Percentiles rank a stretch among this genome's conserved stretches.
Conservation (phyloP, 2,329 filamentous ascomycete species). For the Colletotrichum orbiculare region DNA sequence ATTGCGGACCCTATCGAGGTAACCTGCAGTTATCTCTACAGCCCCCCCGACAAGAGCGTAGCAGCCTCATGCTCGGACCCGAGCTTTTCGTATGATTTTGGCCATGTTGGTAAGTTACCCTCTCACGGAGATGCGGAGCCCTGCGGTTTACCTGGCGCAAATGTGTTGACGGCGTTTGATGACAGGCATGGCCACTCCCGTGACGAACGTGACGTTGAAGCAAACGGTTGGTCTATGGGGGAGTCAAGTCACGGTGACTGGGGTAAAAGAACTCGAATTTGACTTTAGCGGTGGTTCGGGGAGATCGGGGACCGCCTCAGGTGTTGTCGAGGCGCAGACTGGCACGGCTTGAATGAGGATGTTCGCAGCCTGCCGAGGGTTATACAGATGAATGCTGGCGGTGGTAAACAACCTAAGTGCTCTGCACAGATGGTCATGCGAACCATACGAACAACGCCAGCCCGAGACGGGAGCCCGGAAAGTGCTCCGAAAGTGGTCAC, state of each 20-base stretch:
- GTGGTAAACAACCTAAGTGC: too few species aligned
- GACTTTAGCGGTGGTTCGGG: conserved; percentile 22
- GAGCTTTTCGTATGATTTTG: conserved; percentile 25
- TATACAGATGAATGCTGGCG: too few species aligned
- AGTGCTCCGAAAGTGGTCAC: too few species aligned
- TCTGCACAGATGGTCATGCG: too few species aligned
- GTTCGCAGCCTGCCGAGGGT: too few species aligned
- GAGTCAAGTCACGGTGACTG: conserved; percentile 3
- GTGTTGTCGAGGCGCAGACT: conserved; percentile 2
- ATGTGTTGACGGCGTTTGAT: not conserved
- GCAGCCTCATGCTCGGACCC: conserved; percentile 18
- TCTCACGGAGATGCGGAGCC: too few species aligned
- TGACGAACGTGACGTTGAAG: conserved; percentile 10
- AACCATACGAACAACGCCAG: too few species aligned
- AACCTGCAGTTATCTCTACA: conserved; percentile 21
- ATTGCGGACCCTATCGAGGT: conserved; percentile 7
- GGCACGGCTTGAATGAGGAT: not conserved
- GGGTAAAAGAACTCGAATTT: conserved; percentile 8
- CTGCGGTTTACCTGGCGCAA: not conserved
- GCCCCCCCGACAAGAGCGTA: conserved; percentile 7
- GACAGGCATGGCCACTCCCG: conserved; percentile 5
- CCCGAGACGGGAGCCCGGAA: too few species aligned
- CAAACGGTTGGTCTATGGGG: conserved; percentile 18
- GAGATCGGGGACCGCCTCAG: not conserved
- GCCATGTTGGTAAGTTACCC: conserved; percentile 12